A percentile compares a stretch with the other conserved stretches of the same genome.
These are phyloP conservation scores for Ilex aquifolium DNA, from an alignment of 257 asterid species.

Conservation along the genomic window DNA sequence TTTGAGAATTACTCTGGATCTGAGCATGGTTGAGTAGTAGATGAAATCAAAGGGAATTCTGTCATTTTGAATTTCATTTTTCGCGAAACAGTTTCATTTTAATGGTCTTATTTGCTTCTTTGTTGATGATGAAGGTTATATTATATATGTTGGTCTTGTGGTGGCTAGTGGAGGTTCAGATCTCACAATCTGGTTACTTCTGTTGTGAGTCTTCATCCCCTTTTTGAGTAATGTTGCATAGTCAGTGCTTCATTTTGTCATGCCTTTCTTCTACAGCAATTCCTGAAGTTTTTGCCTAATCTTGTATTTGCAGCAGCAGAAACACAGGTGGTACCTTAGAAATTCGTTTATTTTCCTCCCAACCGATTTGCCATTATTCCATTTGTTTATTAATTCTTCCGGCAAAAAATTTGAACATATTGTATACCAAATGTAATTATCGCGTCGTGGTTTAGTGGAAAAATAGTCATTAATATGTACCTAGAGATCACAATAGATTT, in stretches of 20 bases:
- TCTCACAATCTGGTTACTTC: conserved; percentile 65
- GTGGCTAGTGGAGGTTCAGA: conserved; percentile 75
- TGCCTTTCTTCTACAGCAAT: too few species aligned
- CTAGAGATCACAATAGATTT: too few species aligned
- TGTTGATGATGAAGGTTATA: conserved; percentile 45
- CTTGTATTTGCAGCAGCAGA: conserved; percentile 69
- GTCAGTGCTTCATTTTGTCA: too few species aligned
- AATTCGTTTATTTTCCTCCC: conserved; percentile 75
- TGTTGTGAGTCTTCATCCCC: conserved; percentile 39
- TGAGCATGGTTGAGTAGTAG: too few species aligned
- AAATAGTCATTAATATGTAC: too few species aligned
- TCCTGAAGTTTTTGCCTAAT: not conserved
- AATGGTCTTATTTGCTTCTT: not conserved
- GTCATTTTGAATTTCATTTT: too few species aligned
- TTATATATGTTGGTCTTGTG: conserved; percentile 69
- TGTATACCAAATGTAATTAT: too few species aligned
- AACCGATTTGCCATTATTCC: conserved; percentile 66
- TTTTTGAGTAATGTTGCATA: not conserved
- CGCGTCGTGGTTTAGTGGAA: too few species aligned
- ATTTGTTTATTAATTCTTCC: conserved; percentile 29
- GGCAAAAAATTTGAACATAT: too few species aligned
- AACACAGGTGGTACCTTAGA: conserved; percentile 74
- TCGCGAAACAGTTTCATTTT: not conserved
- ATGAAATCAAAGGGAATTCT: too few species aligned
- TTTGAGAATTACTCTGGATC: too few species aligned